Percentiles rank a stretch among this genome's conserved stretches.
Evolutionary conservation across 108 stramenopile species (phyloP).

Genomic region (Ochromonas danica): DNA sequence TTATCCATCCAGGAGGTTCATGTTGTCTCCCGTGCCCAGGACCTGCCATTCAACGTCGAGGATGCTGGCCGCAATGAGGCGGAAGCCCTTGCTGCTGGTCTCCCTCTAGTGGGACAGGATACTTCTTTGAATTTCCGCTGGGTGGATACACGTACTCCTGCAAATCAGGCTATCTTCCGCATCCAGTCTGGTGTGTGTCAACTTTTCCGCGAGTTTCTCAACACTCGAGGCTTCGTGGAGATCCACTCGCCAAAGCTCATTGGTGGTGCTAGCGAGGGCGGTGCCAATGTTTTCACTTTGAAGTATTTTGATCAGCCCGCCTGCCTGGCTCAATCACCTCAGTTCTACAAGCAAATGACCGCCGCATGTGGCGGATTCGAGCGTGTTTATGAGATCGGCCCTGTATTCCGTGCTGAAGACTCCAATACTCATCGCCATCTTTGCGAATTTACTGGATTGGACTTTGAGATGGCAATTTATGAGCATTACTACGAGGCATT

Average conservation of each 20-base stretch:
- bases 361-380: slow-evolving; percentile 97
- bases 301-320: slow-evolving; percentile 92
- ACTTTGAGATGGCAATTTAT: slow-evolving; percentile 96
- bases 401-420: slow-evolving; percentile 98
- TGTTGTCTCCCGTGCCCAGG: slow-evolving; percentile 77
- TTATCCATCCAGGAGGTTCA: slow-evolving; percentile 76
- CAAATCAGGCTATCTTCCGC: slow-evolving; percentile 96
- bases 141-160: slow-evolving; percentile 95
- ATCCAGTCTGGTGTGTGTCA: slow-evolving; percentile 90
- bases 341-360: slow-evolving; percentile 98
- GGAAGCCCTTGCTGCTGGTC: slow-evolving; percentile 32
- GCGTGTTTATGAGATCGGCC: slow-evolving; percentile 95
- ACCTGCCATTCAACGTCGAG: slow-evolving; percentile 92
- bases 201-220: slow-evolving; percentile 85
- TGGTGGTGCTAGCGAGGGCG: slow-evolving; percentile 95
- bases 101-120: slow-evolving; percentile 71
- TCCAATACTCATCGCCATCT: slow-evolving; percentile 93
- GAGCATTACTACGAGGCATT: slow-evolving; percentile 99
- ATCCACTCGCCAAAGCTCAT: slow-evolving; percentile 96
- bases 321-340: slow-evolving; percentile 96
- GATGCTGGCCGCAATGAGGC: slow-evolving; percentile 90
- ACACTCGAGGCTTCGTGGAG: slow-evolving; percentile 84
- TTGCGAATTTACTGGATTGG: slow-evolving; percentile 98
- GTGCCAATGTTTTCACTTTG: slow-evolving; percentile 88
- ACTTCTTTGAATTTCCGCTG: slow-evolving; percentile 89